A percentile compares a stretch with the other conserved stretches of the same genome.
Evolutionary conservation across 768 basidiomycete species (phyloP).

Genomic region (Xanthoconium purpureum): DNA sequence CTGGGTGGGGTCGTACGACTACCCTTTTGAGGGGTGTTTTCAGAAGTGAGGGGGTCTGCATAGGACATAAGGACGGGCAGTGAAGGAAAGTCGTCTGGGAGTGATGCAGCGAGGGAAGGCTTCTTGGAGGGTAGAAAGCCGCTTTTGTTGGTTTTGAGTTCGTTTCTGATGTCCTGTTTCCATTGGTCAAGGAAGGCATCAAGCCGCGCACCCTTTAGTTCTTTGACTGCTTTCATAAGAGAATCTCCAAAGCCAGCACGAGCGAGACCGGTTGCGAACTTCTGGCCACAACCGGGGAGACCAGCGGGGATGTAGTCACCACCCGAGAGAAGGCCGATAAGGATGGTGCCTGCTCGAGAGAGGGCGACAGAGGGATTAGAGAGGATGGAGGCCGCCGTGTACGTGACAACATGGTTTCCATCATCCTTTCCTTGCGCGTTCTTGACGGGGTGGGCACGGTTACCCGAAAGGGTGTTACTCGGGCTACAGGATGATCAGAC

Average conservation of each 20-base stretch:
- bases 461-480: constrained; percentile 70
- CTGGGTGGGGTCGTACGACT: constrained; percentile 34
- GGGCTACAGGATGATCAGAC: constrained; percentile 41
- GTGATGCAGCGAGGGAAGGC: constrained; percentile 56
- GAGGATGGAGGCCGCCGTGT: constrained; percentile 36
- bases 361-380: constrained; percentile 50
- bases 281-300: constrained; percentile 61
- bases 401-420: constrained; percentile 59
- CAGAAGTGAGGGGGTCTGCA: constrained; percentile 71
- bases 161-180: constrained; percentile 57
- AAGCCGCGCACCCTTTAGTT: constrained; percentile 44
- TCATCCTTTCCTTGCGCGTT: constrained; percentile 71
- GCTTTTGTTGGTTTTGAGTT: constrained; percentile 67
- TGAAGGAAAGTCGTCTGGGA: constrained; percentile 69
- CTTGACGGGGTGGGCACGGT: constrained; percentile 57
- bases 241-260: constrained; percentile 77
- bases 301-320: constrained; percentile 86
- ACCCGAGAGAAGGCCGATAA: constrained; percentile 82
- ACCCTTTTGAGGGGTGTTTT: constrained; percentile 42
- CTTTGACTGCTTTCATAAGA: constrained; percentile 57
- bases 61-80: constrained; percentile 76
- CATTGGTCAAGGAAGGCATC: constrained; percentile 56
- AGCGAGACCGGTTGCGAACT: constrained; percentile 74
- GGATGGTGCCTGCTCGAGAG: constrained; percentile 64
- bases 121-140: constrained; percentile 64